Conservation (phyloP, 768 basidiomycete genomes). For the Psilocybe azurescens region DNA sequence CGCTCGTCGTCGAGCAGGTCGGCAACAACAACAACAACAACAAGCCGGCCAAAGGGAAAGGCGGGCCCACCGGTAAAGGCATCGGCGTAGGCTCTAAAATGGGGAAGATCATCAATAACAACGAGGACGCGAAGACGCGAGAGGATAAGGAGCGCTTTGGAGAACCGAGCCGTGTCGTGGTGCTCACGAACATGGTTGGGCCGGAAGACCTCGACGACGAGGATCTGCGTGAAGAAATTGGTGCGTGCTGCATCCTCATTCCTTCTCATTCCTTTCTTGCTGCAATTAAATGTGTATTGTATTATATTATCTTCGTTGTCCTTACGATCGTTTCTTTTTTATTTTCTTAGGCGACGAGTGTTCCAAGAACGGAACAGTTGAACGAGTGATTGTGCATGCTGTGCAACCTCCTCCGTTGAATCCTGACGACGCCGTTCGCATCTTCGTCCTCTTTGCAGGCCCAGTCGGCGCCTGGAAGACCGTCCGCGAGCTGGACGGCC, state of each 20-base stretch:
- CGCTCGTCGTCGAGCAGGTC: slow-evolving; percentile 81
- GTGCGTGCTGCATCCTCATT: slow-evolving; percentile 35
- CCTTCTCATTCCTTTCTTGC: background rate
- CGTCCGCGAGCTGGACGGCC: slow-evolving; percentile 89
- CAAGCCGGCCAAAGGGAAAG: slow-evolving; percentile 27
- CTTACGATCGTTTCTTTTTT: background rate
- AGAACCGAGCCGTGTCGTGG: slow-evolving; percentile 87
- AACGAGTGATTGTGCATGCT: slow-evolving; percentile 85
- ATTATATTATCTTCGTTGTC: too few relatives aligned
- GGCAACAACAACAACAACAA: background rate
- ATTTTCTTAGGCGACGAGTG: slow-evolving; percentile 79
- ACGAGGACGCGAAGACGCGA: slow-evolving; percentile 78
- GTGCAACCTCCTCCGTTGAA: slow-evolving; percentile 69
- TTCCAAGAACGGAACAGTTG: slow-evolving; percentile 89
- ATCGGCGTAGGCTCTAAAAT: slow-evolving; percentile 64
- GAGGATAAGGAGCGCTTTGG: slow-evolving; percentile 87
- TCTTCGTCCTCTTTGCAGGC: slow-evolving; percentile 91
- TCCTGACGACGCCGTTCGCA: slow-evolving; percentile 83
- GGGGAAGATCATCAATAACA: slow-evolving; percentile 91
- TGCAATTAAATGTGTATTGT: too few relatives aligned
- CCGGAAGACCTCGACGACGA: slow-evolving; percentile 85
- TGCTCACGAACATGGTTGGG: slow-evolving; percentile 90
- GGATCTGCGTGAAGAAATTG: slow-evolving; percentile 87
- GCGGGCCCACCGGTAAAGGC: slow-evolving; percentile 36
- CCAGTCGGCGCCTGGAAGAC: slow-evolving; percentile 97